Conservation (phyloP, 192 early-diverging fungal species). For the Funneliformis geosporum region DNA sequence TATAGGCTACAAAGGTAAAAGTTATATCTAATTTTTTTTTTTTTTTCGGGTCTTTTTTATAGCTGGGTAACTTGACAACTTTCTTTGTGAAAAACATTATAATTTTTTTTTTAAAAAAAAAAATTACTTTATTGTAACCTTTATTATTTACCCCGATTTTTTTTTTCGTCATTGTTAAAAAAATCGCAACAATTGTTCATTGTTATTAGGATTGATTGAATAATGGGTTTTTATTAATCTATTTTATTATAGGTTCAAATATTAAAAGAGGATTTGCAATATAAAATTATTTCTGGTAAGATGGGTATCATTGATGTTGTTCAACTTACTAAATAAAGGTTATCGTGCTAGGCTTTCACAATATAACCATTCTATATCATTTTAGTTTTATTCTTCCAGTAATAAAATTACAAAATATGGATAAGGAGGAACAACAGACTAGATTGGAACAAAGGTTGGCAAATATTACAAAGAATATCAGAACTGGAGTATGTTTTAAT, state of each 20-base stretch:
- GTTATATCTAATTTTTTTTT: no score
- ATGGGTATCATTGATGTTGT: background rate
- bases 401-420: background rate
- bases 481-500: background rate
- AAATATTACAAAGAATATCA: background rate
- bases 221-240: no score
- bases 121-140: no score
- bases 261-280: background rate
- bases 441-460: background rate
- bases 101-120: no score
- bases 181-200: background rate
- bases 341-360: background rate
- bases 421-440: background rate
- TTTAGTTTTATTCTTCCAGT: background rate
- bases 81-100: no score
- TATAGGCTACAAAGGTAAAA: no score
- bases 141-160: no score
- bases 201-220: background rate
- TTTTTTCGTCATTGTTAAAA: no score
- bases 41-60: no score
- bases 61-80: no score
- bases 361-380: background rate
- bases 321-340: background rate
- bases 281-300: background rate
- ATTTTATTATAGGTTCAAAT: background rate